These are phyloP conservation scores for Candolleomyces eurysporus DNA, from an alignment of 768 basidiomycete genomes.

Conservation along the genomic window DNA sequence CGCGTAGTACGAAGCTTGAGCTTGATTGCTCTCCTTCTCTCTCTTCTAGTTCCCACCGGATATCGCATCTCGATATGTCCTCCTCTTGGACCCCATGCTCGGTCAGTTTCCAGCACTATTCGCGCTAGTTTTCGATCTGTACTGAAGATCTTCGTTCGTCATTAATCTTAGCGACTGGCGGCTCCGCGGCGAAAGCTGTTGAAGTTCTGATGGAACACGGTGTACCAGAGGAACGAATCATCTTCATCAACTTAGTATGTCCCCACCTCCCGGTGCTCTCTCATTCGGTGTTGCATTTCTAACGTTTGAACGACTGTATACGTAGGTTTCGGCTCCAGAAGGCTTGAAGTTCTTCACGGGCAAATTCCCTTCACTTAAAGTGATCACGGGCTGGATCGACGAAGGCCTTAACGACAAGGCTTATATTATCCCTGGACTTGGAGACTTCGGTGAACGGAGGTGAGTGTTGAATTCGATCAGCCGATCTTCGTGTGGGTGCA, in stretches of 20 bases:
- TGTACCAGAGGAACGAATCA: constrained; percentile 92
- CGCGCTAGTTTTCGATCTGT: too few relatives aligned
- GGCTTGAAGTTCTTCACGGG: constrained; percentile 80
- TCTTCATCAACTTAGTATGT: constrained; percentile 87
- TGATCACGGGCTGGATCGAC: constrained; percentile 96
- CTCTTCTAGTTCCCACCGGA: constrained; percentile 79
- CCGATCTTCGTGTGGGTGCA: not conserved
- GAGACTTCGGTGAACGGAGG: constrained; percentile 96
- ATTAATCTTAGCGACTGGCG: constrained; percentile 74
- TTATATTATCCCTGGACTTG: constrained; percentile 91
- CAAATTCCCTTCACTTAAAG: constrained; percentile 71
- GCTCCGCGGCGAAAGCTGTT: constrained; percentile 96
- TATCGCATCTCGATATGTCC: constrained; percentile 86
- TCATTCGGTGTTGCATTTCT: not conserved
- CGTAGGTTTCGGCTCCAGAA: constrained; percentile 86
- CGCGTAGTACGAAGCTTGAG: not conserved
- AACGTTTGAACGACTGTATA: not conserved
- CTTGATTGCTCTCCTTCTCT: not conserved
- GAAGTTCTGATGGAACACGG: constrained; percentile 91
- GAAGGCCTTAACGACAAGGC: constrained; percentile 87
- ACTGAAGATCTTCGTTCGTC: not conserved
- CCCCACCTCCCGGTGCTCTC: not conserved
- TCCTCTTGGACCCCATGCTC: constrained; percentile 97
- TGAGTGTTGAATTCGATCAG: constrained; percentile 23
- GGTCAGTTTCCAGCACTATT: constrained; percentile 45